Base-by-base conservation (phyloP, 2,329 filamentous ascomycete genomes). In the Xylaria sp. region DNA sequence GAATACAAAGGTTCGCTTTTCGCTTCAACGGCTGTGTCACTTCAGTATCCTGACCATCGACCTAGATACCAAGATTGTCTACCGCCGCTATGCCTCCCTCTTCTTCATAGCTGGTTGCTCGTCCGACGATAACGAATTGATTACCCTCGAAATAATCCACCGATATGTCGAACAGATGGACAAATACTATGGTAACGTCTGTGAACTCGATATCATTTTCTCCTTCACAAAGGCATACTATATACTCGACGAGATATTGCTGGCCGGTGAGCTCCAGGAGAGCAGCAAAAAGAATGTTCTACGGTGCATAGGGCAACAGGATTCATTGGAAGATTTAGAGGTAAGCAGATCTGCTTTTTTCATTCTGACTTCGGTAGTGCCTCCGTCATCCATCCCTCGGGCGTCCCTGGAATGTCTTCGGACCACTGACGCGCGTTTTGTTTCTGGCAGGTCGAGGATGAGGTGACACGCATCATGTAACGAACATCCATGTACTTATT, bases 101-200 rank as follows among this genome's bases (percentile, higher is more conserved):
- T 99, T 98, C 87, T 99, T 99, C 87, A 99, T 99, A 81, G 94
- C 95, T 78, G 96, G 96, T 77, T 97, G 94, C 84, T 91, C 94
- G 63, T 94, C 94, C n/a, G 94, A 94, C 72, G 96, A 99, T 83
- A 99, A 99, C 83, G 96, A 99, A 81, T 86, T 99, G 79, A 98
- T 98, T 81, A 97, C 94, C 28, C 93, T 99, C 80, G 96, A 99
- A 82, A 94, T 99, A 80, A 97, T 99, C 78, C 96, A 99, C 82
- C 94, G 96, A 83, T 99, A 99, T 81, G 96, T 99, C 79, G 96
- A 99, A 83, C 96, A 99, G 84, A 99, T 99, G 96, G 96, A 99
- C 87, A 99, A 99, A 82, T 99, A 99, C 86, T 99, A 98, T 82
- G 96, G 96, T 82, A 99, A 99, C 82, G 96, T 99, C 69, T 99